Conservation (phyloP, 202 grass and related monocot genomes). For the Hordeum pubiflorum region DNA sequence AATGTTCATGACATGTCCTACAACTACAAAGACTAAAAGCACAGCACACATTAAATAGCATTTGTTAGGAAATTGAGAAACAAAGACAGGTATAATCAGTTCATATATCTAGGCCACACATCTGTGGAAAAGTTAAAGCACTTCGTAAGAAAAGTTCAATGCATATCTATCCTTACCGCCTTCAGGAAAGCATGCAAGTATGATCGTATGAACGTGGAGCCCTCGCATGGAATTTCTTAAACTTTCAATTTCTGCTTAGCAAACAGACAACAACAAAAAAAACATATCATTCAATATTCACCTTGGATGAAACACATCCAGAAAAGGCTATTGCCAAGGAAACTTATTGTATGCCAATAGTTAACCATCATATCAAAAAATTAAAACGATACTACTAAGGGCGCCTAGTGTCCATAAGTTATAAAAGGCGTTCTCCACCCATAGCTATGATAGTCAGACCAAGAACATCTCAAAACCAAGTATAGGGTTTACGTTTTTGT, state of each 20-base stretch:
- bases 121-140: conserved; percentile 18
- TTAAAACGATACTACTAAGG: not conserved
- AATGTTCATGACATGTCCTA: not conserved
- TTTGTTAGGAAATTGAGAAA: conserved; percentile 3
- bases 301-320: conserved; percentile 16
- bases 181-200: conserved; percentile 47
- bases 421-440: conserved; percentile 4
- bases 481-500: not conserved
- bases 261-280: conserved; percentile 46
- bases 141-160: conserved; percentile 24
- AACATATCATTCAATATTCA: conserved; percentile 42
- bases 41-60: not conserved
- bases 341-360: conserved; percentile 6
- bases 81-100: not conserved
- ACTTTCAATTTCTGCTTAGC: conserved; percentile 62
- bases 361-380: not conserved
- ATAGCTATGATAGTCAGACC: not conserved
- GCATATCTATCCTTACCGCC: conserved; percentile 49
- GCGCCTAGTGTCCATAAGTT: not conserved
- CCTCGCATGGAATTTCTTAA: conserved; percentile 46
- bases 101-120: not conserved
- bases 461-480: conserved; percentile 7
- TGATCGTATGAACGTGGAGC: conserved; percentile 21
- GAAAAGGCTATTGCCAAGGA: conserved; percentile 12
- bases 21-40: not conserved